These are phyloP conservation scores for Allantophomopsis cytisporea DNA, from an alignment of 2,329 filamentous ascomycete genomes.

Conservation along the genomic window DNA sequence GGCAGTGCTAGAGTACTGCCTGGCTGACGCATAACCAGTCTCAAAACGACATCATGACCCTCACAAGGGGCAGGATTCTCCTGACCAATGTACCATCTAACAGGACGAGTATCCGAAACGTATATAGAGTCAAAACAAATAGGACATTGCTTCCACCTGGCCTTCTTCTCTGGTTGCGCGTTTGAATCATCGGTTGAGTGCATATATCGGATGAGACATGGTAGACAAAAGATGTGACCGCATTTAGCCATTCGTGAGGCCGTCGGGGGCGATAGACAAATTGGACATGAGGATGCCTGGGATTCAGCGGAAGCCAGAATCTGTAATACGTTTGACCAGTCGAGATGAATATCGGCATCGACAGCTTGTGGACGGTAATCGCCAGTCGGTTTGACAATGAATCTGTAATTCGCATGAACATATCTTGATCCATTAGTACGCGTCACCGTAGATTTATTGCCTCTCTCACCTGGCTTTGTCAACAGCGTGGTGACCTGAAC, in stretches of 20 bases:
- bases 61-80: constrained; percentile 69
- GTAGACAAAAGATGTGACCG: constrained; percentile 91
- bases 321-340: constrained; percentile 85
- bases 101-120: constrained; percentile 76
- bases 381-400: constrained; percentile 75
- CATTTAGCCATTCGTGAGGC: constrained; percentile 95
- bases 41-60: constrained; percentile 79
- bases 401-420: constrained; percentile 94
- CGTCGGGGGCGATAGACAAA: constrained; percentile 84
- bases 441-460: neutral
- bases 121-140: constrained; percentile 94
- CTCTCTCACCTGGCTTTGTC: constrained; percentile 70
- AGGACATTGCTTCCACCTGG: constrained; percentile 87
- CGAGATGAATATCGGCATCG: constrained; percentile 78
- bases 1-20: constrained; percentile 80
- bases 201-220: constrained; percentile 93
- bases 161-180: constrained; percentile 48
- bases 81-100: constrained; percentile 83
- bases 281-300: constrained; percentile 80
- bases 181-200: constrained; percentile 61
- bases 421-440: constrained; percentile 36
- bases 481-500: constrained; percentile 77
- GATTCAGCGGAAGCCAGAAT: constrained; percentile 83
- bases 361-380: constrained; percentile 69
- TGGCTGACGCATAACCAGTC: constrained; percentile 69